A percentile compares a stretch with the other conserved stretches of the same genome.
Evolutionary conservation across 2,329 filamentous ascomycete species (phyloP).

Genomic region (Pseudopyricularia cyperi): DNA sequence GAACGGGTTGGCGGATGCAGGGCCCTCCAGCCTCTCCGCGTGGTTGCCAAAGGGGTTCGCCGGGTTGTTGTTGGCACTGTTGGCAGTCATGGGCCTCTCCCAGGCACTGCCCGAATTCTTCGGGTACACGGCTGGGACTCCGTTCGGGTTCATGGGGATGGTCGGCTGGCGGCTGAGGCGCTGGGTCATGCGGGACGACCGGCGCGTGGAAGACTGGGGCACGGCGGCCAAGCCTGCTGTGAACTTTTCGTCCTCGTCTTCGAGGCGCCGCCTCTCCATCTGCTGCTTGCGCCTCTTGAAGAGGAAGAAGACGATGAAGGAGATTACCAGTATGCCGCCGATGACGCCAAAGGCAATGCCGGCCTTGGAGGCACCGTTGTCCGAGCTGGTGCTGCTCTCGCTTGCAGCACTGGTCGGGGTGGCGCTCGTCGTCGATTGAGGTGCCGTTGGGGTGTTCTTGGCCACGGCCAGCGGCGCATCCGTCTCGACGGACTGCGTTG

Average conservation of each 20-base stretch:
- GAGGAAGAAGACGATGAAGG: slow-evolving; percentile 57
- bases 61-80: slow-evolving; percentile 29
- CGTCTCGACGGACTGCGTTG: not conserved
- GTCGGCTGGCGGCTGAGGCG: slow-evolving; percentile 44
- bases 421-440: slow-evolving; percentile 5
- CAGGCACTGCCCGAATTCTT: slow-evolving; percentile 21
- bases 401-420: slow-evolving; percentile 9
- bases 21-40: slow-evolving; percentile 33
- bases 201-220: slow-evolving; percentile 3
- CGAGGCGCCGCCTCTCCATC: slow-evolving; percentile 31
- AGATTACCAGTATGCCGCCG: slow-evolving; percentile 51
- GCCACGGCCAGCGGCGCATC: not conserved
- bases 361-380: slow-evolving; percentile 44
- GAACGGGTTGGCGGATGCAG: slow-evolving; percentile 17
- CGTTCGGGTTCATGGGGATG: not conserved
- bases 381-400: slow-evolving; percentile 5
- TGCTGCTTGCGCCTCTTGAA: slow-evolving; percentile 60
- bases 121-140: not conserved
- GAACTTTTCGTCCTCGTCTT: slow-evolving; percentile 51
- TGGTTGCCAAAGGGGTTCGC: slow-evolving; percentile 61
- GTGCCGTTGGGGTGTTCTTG: not conserved
- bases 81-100: slow-evolving; percentile 30
- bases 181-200: slow-evolving; percentile 41
- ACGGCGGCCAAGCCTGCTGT: slow-evolving; percentile 2
- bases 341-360: slow-evolving; percentile 78